Conservation (phyloP, 2,329 filamentous ascomycete species). For the Aureobasidium lini region DNA sequence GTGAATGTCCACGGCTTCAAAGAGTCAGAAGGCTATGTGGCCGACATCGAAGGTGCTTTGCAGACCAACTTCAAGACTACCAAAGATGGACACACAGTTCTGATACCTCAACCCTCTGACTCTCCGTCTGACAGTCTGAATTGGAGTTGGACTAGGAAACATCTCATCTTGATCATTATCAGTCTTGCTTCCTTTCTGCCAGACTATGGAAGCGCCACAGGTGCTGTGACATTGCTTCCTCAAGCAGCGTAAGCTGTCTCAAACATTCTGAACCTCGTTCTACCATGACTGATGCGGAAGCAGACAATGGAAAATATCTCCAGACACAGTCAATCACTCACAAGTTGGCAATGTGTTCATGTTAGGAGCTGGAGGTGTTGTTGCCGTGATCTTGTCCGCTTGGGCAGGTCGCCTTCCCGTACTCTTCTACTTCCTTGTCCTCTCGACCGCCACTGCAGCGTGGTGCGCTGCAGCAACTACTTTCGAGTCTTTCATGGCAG, state of each 20-base stretch:
- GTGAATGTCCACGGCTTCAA: background rate
- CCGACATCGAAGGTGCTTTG: conserved; percentile 28
- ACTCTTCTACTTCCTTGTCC: conserved; percentile 34
- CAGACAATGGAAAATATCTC: conserved; percentile 30
- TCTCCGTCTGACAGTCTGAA: conserved; percentile 25
- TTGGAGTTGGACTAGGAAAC: conserved; percentile 30
- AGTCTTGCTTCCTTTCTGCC: conserved; percentile 32
- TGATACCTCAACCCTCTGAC: conserved; percentile 21
- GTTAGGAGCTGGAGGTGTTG: conserved; percentile 35
- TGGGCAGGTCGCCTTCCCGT: conserved; percentile 40
- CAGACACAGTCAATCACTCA: conserved; percentile 33
- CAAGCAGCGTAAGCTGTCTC: conserved; percentile 25
- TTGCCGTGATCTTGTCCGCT: conserved; percentile 34
- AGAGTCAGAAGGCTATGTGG: conserved; percentile 23
- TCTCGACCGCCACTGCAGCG: conserved; percentile 31
- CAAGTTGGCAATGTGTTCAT: conserved; percentile 39
- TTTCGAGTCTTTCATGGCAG: conserved; percentile 35
- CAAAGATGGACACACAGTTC: conserved; percentile 17
- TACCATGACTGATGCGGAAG: background rate
- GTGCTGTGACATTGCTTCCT: conserved; percentile 33
- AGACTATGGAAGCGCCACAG: conserved; percentile 37
- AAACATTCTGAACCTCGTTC: background rate
- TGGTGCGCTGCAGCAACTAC: conserved; percentile 32
- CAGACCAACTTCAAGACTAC: conserved; percentile 35
- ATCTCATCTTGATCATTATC: conserved; percentile 32